phyloP scores from a whole-genome alignment of 2,329 filamentous ascomycete species.

The Colletotrichum sublineola region DNA sequence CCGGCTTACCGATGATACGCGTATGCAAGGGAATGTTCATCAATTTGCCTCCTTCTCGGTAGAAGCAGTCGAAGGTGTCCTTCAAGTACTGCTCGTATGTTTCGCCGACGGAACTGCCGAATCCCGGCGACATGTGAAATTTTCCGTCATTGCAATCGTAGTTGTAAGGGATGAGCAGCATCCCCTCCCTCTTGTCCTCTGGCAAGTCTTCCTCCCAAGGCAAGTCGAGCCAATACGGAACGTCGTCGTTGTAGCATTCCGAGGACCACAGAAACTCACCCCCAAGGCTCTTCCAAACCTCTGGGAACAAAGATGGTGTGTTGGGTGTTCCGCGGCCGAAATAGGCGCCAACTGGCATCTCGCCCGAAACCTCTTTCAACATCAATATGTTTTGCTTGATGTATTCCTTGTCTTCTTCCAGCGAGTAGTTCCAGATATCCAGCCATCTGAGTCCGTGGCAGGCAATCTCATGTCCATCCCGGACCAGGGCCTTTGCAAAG shows the following conservation, averaged over 20 bases:
- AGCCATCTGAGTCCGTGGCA: conserved; percentile 59
- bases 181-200: conserved; percentile 52
- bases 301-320: conserved; percentile 46
- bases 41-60: conserved; percentile 57
- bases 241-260: conserved; percentile 49
- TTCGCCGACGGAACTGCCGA: conserved; percentile 53
- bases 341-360: conserved; percentile 52
- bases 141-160: conserved; percentile 59
- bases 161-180: conserved; percentile 54
- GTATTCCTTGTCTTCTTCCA: conserved; percentile 55
- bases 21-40: conserved; percentile 58
- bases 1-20: conserved; percentile 57
- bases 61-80: conserved; percentile 56
- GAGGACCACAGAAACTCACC: conserved; percentile 48
- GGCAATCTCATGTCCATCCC: conserved; percentile 57
- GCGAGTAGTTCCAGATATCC: conserved; percentile 55
- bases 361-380: conserved; percentile 50
- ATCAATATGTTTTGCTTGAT: conserved; percentile 54
- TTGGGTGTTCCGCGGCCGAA: conserved; percentile 51
- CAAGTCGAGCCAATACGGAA: conserved; percentile 48
- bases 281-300: conserved; percentile 48
- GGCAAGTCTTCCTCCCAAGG: conserved; percentile 47
- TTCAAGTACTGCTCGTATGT: conserved; percentile 57
- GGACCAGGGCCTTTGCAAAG: conserved; percentile 55
- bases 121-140: conserved; percentile 59